Conservation (phyloP, 2,329 filamentous ascomycete species). For the Aspergillus melleus region DNA sequence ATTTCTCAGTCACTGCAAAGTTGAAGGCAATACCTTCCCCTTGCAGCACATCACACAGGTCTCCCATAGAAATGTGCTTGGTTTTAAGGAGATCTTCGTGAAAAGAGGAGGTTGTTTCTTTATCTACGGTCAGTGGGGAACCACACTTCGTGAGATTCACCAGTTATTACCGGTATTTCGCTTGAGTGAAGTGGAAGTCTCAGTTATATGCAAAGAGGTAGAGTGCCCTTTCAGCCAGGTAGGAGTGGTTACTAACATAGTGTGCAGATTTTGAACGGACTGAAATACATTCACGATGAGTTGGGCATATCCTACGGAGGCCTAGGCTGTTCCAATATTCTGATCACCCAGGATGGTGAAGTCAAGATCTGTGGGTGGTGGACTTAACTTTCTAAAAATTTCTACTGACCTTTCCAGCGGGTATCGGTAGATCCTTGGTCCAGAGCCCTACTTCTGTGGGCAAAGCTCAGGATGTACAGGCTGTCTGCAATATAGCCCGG, state of each 20-base stretch:
- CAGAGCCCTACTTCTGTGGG: background rate
- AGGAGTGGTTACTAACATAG: background rate
- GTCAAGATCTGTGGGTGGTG: constrained; percentile 6
- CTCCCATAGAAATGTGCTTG: constrained; percentile 11
- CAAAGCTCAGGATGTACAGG: constrained; percentile 7
- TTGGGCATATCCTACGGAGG: constrained; percentile 8
- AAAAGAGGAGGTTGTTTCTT: constrained; percentile 4
- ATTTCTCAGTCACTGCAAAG: constrained; percentile 1
- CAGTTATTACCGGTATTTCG: constrained; percentile 6
- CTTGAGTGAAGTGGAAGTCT: constrained; percentile 8
- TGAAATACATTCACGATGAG: constrained; percentile 11
- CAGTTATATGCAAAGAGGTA: constrained; percentile 7
- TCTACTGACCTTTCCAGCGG: constrained; percentile 1
- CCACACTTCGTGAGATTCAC: constrained; percentile 4
- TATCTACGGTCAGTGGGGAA: constrained; percentile 5
- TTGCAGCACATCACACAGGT: constrained; percentile 1
- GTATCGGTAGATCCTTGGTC: constrained; percentile 7
- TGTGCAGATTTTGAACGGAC: constrained; percentile 7
- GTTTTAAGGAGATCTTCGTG: constrained; percentile 10
- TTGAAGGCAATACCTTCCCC: background rate
- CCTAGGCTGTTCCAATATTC: constrained; percentile 2
- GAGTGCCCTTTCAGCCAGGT: background rate
- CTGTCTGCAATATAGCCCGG: constrained; percentile 4
- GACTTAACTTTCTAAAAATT: background rate
- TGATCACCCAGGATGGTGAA: constrained; percentile 7